Evolutionary conservation across 495 filamentous ascomycete species (phyloP), one percentile per base, ranked within the genome.

Genomic region (Talaromyces liani): DNA sequence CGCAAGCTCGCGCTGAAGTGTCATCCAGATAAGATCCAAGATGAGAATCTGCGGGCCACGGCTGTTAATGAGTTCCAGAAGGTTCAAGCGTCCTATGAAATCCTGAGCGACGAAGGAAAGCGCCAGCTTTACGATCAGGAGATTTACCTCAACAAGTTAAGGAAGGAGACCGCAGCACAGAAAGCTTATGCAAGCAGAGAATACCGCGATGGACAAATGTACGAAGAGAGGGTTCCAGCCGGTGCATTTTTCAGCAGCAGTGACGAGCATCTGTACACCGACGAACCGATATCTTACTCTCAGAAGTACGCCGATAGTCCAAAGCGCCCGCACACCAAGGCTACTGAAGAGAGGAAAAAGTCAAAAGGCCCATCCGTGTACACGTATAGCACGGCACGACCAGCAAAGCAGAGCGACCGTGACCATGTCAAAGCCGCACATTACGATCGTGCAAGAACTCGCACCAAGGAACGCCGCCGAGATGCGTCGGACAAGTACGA

Each of bases 11-110:
- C 91, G 60, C 84, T 98, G 63, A 92, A 91, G 77, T 93, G 87
- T 71, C 94, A 98, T 71, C 94, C 94, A 34, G 94, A 98, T 81
- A 98, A 98, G 79, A 85, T 97, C 58, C 85, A 91, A 68, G 89
- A 95, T 65, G 82, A 87, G 66, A 80, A 87, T 29, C 76, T 82
- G 61, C 87, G 87, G 63, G 78, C 77, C 60, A 76, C 83, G 66
- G 94, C 92, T 71, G 83, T 87, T 63, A 87, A 91, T 63, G 85
- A 96, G 76, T 98, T 97, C 72, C 91, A 97, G 74, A 88, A 87
- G 73, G 91, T 98, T 34, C 93, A 97, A 73, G 84, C 92, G 65
- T 91, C 94, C 55, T 98, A 95, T 73, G 94, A 98, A 75, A 79
- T 95, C 14, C 84, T 98, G 53, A 91, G 86, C 70, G 90, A 97